These are phyloP conservation scores for Trichoderma asperelloides DNA, from an alignment of 495 filamentous ascomycete species.

Conservation along the genomic window DNA sequence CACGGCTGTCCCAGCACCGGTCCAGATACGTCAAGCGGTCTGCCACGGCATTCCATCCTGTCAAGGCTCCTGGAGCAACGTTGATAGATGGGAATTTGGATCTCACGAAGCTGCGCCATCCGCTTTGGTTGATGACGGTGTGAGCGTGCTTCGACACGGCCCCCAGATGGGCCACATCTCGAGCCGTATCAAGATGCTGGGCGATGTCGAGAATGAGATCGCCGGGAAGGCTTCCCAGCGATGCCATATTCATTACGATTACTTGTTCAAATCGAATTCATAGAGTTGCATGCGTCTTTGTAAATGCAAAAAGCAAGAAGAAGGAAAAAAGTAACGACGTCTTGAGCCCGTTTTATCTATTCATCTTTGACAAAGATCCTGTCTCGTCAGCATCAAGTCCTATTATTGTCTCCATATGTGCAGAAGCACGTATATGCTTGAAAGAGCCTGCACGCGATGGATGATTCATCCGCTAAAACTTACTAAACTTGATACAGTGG, in stretches of 20 bases:
- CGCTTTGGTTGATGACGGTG: constrained; percentile 21
- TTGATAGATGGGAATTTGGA: constrained; percentile 27
- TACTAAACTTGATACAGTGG: background rate
- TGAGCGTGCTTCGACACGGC: constrained; percentile 22
- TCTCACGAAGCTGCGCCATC: constrained; percentile 36
- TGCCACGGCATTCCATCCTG: constrained; percentile 28
- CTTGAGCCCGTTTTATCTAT: background rate
- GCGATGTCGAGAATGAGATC: constrained; percentile 33
- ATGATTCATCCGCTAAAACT: background rate
- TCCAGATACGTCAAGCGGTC: constrained; percentile 32
- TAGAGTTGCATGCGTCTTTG: background rate
- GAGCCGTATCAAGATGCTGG: constrained; percentile 27
- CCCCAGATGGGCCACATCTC: constrained; percentile 26
- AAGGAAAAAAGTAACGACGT: background rate
- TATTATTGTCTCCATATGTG: background rate
- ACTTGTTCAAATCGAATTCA: constrained; percentile 16
- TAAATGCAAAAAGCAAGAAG: background rate
- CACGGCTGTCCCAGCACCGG: constrained; percentile 33
- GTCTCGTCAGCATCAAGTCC: background rate
- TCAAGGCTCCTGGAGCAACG: constrained; percentile 13
- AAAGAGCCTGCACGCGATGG: background rate
- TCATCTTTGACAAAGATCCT: background rate
- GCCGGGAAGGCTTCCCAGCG: constrained; percentile 23
- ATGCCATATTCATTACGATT: constrained; percentile 17
- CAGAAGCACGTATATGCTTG: too few species aligned